phyloP scores from a whole-genome alignment of 108 stramenopile genomes.

The Cyclotella kingstonii region DNA sequence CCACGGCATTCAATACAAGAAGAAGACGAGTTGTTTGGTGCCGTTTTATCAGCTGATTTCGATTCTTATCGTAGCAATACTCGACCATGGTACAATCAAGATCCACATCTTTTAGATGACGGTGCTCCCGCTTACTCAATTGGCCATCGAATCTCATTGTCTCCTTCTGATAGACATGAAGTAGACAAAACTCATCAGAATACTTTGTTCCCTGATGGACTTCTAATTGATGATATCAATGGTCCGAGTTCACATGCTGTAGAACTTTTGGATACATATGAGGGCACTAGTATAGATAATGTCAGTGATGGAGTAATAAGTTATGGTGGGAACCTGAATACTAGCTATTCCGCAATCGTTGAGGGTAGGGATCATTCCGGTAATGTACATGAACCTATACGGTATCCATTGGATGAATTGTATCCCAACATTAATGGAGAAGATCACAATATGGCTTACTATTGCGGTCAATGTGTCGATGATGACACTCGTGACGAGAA shows the following conservation, averaged over 20 bases:
- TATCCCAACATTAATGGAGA: conserved; percentile 21
- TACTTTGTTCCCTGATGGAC: conserved; percentile 16
- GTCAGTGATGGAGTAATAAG: too few relatives aligned
- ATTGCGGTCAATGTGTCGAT: not conserved
- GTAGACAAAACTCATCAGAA: too few relatives aligned
- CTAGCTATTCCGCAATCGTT: too few relatives aligned
- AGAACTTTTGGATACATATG: too few relatives aligned
- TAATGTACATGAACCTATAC: too few relatives aligned
- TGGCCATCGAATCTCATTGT: not conserved
- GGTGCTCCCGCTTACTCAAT: conserved; percentile 5
- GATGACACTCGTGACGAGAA: not conserved
- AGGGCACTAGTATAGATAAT: too few relatives aligned
- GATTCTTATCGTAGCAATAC: too few relatives aligned
- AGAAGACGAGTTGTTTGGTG: conserved; percentile 8
- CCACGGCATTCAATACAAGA: conserved; percentile 6
- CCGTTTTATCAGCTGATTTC: conserved; percentile 4
- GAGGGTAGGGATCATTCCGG: too few relatives aligned
- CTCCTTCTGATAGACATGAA: too few relatives aligned
- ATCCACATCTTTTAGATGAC: conserved; percentile 18
- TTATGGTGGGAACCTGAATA: too few relatives aligned
- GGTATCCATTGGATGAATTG: conserved; percentile 39
- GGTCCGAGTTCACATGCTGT: not conserved
- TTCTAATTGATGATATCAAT: conserved; percentile 2
- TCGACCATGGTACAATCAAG: too few relatives aligned
- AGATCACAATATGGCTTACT: conserved; percentile 8